Percentiles rank a stretch among this genome's conserved stretches.
Evolutionary conservation across 345 rosid genomes (phyloP).

Genomic region (Hibiscus tridactylites): DNA sequence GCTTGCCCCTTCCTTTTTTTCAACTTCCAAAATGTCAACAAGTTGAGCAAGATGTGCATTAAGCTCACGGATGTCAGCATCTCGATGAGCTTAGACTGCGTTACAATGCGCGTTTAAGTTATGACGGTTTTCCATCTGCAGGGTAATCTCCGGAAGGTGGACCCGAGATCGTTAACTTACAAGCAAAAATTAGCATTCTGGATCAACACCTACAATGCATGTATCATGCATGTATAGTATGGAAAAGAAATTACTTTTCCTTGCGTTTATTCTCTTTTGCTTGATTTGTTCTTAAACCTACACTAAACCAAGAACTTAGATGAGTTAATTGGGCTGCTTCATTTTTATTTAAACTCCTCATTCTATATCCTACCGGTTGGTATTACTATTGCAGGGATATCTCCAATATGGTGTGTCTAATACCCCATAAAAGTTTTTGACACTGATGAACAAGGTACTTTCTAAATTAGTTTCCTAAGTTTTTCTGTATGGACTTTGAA

Average conservation of each 20-base stretch:
- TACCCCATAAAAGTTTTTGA: constrained; percentile 52
- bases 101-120: no score
- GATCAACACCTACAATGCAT: constrained; percentile 99
- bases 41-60: no score
- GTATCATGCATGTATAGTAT: constrained; percentile 82
- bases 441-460: constrained; percentile 56
- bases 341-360: no score
- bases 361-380: no score
- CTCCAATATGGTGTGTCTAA: constrained; percentile 81
- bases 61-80: no score
- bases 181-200: constrained; percentile 93
- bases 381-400: constrained; percentile 49
- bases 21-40: no score
- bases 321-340: no score
- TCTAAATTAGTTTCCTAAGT: background rate
- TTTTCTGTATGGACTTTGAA: background rate
- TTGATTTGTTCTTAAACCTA: constrained; percentile 1
- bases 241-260: background rate
- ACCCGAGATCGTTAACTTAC: constrained; percentile 46
- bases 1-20: no score
- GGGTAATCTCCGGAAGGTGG: constrained; percentile 75
- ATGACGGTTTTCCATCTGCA: constrained; percentile 27
- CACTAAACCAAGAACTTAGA: background rate
- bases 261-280: background rate
- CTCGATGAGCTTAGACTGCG: no score